Evolutionary conservation across 495 filamentous ascomycete species (phyloP).

Genomic region (Neurospora sp.): DNA sequence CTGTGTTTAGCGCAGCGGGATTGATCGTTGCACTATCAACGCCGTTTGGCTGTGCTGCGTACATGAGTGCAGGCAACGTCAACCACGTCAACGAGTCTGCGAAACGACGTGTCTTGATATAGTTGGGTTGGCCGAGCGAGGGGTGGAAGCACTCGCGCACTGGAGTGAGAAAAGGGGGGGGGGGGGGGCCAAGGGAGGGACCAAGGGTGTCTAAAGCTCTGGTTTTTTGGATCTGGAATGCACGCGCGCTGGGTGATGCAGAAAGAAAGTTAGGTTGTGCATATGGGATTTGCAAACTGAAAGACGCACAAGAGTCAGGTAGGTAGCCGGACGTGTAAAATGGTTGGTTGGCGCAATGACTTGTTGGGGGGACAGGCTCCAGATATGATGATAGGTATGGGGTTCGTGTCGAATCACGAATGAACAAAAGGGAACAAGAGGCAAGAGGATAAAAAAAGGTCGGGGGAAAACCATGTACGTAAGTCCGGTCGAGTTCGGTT

Average conservation of each 20-base stretch:
- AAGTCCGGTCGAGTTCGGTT: background rate
- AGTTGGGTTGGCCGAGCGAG: slow-evolving; percentile 34
- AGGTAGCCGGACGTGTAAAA: background rate
- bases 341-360: slow-evolving; percentile 22
- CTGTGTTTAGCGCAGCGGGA: slow-evolving; percentile 44
- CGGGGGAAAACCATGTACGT: background rate
- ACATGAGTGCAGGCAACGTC: slow-evolving; percentile 38
- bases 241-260: slow-evolving; percentile 32
- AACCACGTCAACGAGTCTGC: slow-evolving; percentile 34
- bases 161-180: slow-evolving; percentile 4
- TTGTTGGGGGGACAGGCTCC: slow-evolving; percentile 1
- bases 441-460: background rate
- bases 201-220: slow-evolving; percentile 15
- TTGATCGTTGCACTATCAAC: slow-evolving; percentile 48
- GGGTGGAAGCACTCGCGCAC: slow-evolving; percentile 3
- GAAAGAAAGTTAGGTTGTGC: slow-evolving; percentile 22
- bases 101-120: slow-evolving; percentile 50
- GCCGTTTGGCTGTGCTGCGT: slow-evolving; percentile 46
- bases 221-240: slow-evolving; percentile 29
- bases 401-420: background rate
- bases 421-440: background rate
- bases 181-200: background rate
- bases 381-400: background rate
- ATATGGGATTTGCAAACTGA: slow-evolving; percentile 11
- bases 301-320: background rate